A percentile compares a stretch with the other conserved stretches of the same genome.
Conservation (phyloP, 768 basidiomycete genomes). For the Amanita brunnescens region DNA sequence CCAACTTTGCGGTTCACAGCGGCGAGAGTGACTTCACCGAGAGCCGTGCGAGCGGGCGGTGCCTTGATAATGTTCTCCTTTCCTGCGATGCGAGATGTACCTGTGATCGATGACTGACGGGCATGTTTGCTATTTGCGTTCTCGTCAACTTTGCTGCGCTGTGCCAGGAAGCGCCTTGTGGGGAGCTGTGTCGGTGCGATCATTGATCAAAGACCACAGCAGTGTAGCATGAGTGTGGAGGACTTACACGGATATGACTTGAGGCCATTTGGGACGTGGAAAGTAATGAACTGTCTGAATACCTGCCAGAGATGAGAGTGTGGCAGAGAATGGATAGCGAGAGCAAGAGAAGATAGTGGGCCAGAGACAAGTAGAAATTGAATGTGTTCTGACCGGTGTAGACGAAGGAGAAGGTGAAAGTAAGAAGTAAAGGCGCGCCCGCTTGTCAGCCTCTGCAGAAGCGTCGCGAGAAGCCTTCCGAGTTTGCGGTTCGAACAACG, state of each 20-base stretch:
- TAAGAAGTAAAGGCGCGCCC: conserved; percentile 17
- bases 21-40: conserved; percentile 74
- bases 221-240: conserved; percentile 7
- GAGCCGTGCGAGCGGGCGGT: conserved; percentile 55
- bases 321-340: conserved; percentile 13
- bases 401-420: conserved; percentile 19
- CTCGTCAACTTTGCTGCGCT: conserved; percentile 69
- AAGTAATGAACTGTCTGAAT: conserved; percentile 9
- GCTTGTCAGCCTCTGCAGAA: conserved; percentile 31
- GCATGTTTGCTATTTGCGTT: conserved; percentile 63
- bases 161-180: conserved; percentile 56
- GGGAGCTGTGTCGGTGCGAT: conserved; percentile 38
- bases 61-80: conserved; percentile 48
- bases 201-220: neutral
- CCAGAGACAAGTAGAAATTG: conserved; percentile 21
- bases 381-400: conserved; percentile 10
- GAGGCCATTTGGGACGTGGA: conserved; percentile 42
- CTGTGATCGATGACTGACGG: conserved; percentile 49
- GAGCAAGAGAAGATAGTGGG: conserved; percentile 22
- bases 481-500: conserved; percentile 17
- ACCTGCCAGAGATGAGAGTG: conserved; percentile 4
- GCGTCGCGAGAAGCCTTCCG: conserved; percentile 20
- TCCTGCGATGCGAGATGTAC: conserved; percentile 41
- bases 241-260: conserved; percentile 50
- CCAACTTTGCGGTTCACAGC: conserved; percentile 73